Evolutionary conservation across 148 eudicot genomes (phyloP), one percentile per base, ranked within the genome.

Genomic region (Spergularia marina): DNA sequence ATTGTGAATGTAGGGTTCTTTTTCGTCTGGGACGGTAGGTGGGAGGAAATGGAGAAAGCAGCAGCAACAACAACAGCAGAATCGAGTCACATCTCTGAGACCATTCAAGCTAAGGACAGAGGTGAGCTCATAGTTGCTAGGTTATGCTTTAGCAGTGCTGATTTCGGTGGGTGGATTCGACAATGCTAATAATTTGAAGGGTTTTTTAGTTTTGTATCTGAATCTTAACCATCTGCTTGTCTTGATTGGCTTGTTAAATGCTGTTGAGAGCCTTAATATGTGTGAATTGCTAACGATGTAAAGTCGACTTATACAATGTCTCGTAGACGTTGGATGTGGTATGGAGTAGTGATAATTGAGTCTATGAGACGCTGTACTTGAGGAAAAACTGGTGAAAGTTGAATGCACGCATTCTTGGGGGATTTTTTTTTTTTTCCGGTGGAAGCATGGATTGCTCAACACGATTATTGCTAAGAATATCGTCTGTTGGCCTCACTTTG

Each of bases 71-170:
- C 81, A 71, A 83, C 93, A 73, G 82, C 93, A 86, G 77, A 83
- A 49, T 4, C 90, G 61, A 80, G 86, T 83, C 72, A 94, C 98
- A 21, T 78, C 89, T 55, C 88, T 70, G 55, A 87, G 81, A 77
- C 98, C 98, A 18, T 94, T 91, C 78, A 89, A 84, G 70, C 98
- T 94, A 36, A 85, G 88, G 83, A 94, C 98, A 39, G 98, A 94
- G 96, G 98, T 94, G 79, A 78, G 59, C 51, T 44, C 47, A 36
- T 51, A 53, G 13, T 64, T 59, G 12, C 54, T 53, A 41, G 13
- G 16, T n/a, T 23, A 8, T 59, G 68, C 68, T 61, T 34, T 63
- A 23, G 58, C 41, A 75, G n/a, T 40, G 14, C 53, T 58, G 15
- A 53, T 53, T 73, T 44, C 5, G 49, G 49, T 44, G 49, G 44